These are phyloP conservation scores for Didymella exigua DNA, from an alignment of 2,329 filamentous ascomycete species.

Conservation along the genomic window DNA sequence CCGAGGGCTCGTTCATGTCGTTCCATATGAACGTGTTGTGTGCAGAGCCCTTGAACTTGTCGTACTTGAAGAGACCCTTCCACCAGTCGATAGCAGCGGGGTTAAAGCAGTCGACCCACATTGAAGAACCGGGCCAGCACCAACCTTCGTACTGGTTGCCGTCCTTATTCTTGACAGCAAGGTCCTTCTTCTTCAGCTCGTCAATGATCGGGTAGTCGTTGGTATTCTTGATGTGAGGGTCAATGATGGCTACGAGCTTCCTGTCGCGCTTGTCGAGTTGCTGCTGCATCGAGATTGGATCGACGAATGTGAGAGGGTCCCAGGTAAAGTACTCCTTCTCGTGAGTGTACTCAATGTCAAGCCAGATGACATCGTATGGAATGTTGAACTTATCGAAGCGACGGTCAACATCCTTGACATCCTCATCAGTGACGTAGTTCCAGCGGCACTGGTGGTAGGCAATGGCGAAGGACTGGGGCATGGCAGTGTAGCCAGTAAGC, in stretches of 20 bases:
- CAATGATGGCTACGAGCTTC: conserved; percentile 92
- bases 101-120: conserved; percentile 97
- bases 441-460: conserved; percentile 97
- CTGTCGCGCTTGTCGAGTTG: conserved; percentile 83
- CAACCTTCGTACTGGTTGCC: conserved; percentile 89
- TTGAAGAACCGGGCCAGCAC: conserved; percentile 97
- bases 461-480: conserved; percentile 90
- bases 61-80: conserved; percentile 85
- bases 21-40: conserved; percentile 97
- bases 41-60: conserved; percentile 82
- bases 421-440: conserved; percentile 98
- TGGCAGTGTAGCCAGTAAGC: conserved; percentile 86
- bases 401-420: conserved; percentile 93
- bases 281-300: conserved; percentile 86
- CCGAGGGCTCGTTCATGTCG: conserved; percentile 99
- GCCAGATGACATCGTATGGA: conserved; percentile 98
- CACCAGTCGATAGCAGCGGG: conserved; percentile 92
- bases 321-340: conserved; percentile 98
- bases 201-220: conserved; percentile 77
- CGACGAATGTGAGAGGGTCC: conserved; percentile 85
- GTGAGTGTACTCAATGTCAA: conserved; percentile 97
- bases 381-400: conserved; percentile 96
- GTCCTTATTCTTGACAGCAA: conserved; percentile 90
- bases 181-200: conserved; percentile 80
- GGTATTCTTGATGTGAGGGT: conserved; percentile 96